Conservation (phyloP, 129 eudicot genomes). For the Pseudognaphalium luteoalbum region DNA sequence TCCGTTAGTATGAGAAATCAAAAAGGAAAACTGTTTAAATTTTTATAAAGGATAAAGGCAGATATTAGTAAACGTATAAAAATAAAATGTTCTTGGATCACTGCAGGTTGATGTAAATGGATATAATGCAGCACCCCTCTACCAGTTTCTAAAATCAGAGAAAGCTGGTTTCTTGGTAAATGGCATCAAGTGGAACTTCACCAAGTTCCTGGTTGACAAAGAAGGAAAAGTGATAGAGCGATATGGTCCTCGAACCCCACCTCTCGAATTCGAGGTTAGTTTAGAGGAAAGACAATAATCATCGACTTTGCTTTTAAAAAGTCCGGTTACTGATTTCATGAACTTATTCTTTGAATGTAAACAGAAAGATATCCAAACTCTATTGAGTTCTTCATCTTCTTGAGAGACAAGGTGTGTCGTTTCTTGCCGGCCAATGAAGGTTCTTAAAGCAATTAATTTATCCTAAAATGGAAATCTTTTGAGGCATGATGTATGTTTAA, state of each 20-base stretch:
- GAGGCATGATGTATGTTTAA: neutral
- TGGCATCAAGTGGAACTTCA: constrained; percentile 94
- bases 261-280: constrained; percentile 76
- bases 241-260: constrained; percentile 78
- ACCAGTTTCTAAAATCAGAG: constrained; percentile 70
- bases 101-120: constrained; percentile 83
- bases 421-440: constrained; percentile 23
- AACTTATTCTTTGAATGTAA: constrained; percentile 7
- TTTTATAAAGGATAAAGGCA: constrained; percentile 1
- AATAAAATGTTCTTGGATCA: constrained; percentile 5
- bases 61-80: neutral
- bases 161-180: constrained; percentile 69
- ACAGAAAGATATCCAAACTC: constrained; percentile 64
- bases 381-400: constrained; percentile 47
- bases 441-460: constrained; percentile 5
- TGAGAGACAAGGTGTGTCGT: constrained; percentile 35
- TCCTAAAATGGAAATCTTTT: neutral
- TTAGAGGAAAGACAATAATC: neutral
- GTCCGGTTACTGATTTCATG: neutral
- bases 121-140: constrained; percentile 81
- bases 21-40: neutral
- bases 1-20: constrained; percentile 1
- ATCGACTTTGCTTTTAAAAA: neutral
- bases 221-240: constrained; percentile 80
- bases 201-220: constrained; percentile 81